phyloP scores from a whole-genome alignment of 2,329 filamentous ascomycete species.

The Claviceps quebecensis region DNA sequence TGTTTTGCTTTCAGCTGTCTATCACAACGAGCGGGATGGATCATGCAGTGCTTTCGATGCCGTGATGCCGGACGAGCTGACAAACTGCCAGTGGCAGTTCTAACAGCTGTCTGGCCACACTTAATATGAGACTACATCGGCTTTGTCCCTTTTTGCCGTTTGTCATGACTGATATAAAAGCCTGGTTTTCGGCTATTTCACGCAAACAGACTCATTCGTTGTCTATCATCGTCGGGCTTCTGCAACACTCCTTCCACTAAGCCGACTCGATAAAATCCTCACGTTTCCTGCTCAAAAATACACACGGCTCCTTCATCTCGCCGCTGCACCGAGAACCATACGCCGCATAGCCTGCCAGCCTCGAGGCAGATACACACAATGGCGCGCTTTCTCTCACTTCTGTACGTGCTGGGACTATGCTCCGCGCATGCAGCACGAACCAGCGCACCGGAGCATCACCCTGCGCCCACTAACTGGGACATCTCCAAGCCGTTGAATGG shows the following conservation, averaged over 20 bases:
- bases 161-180: background rate
- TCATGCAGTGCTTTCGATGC: background rate
- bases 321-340: no score
- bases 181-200: no score
- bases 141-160: background rate
- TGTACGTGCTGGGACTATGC: conserved; percentile 5
- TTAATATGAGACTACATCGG: background rate
- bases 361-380: background rate
- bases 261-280: background rate
- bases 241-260: background rate
- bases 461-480: conserved; percentile 14
- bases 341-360: no score
- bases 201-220: background rate
- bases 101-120: background rate
- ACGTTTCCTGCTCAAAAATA: background rate
- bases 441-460: background rate
- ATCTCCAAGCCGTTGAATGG: conserved; percentile 23
- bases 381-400: background rate
- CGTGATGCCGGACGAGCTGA: background rate
- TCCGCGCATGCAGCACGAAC: background rate
- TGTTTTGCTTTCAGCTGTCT: background rate
- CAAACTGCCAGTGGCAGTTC: background rate
- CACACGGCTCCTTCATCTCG: no score
- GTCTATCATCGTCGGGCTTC: background rate
- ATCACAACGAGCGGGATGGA: background rate